Base-by-base conservation (phyloP, 2,329 filamentous ascomycete genomes). In the Cladosporium sp. region DNA sequence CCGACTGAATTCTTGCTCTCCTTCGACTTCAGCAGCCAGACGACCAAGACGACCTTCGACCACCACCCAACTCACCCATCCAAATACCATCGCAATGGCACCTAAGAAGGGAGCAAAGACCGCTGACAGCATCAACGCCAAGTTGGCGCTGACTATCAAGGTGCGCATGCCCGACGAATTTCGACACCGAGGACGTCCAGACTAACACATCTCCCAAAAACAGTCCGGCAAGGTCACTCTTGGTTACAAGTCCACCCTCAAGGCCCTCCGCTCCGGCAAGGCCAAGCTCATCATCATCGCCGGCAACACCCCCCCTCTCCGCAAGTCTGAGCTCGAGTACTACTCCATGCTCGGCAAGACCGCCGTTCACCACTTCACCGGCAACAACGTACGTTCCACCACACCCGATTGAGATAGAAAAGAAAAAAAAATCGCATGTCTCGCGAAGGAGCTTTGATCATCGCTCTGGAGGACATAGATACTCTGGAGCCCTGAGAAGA, bases 201-300 rank as follows among this genome's bases (percentile, higher is more conserved):
- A 66, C 68, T 71, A 67, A 71, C 68, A 4, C 70, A 58, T 64
- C 47, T 30, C 62, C 51, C 64, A 68, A 70, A 52, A 74, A 78
- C 70, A 76, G 75, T 82, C 80, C 75, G 77, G 75, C 74, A 80
- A 80, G 87, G 92, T 97, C 86, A 93, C 88, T 72, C 87, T 96
- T 73, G 93, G 93, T 78, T 94, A 94, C 88, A 93, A 94, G 85
- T 91, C 88, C 71, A 94, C 87, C 79, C 87, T 95, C 80, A 96
- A 98, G 91, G 86, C 86, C 75, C 91, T 98, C 76, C 92, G 94
- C 78, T 91, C 89, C 75, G 93, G 94, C 83, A 98, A 97, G 90
- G 95, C 95, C 82, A 98, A 98, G 91, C 89, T 97, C 74, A 92
- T 98, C 82, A 93, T 96, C 84, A 96, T 96, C 80, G 80, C 90